Evolutionary conservation across 2,329 filamentous ascomycete genomes (phyloP).

Genomic region (Helotiales sp.): DNA sequence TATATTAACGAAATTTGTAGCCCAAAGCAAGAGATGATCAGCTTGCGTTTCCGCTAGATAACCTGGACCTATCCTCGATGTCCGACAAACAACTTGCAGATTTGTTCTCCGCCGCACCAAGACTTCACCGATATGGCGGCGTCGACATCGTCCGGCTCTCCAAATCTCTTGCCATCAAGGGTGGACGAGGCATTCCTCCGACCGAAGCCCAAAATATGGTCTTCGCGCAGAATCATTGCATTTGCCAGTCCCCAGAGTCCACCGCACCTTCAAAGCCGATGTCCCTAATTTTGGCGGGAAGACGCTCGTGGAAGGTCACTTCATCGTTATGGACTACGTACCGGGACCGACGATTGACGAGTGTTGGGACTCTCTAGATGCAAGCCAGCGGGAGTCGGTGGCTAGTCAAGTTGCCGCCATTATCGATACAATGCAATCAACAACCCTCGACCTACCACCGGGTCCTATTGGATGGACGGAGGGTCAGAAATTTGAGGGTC

Average conservation of each 20-base stretch:
- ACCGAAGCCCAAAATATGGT: slow-evolving; percentile 11
- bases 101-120: slow-evolving; percentile 16
- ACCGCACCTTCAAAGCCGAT: slow-evolving; percentile 18
- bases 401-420: slow-evolving; percentile 16
- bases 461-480: slow-evolving; percentile 17
- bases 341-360: slow-evolving; percentile 17
- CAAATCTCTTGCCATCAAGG: slow-evolving; percentile 10
- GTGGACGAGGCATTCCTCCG: slow-evolving; percentile 9
- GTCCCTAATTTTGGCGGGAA: neutral
- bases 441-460: slow-evolving; percentile 12
- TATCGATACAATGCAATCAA: slow-evolving; percentile 14
- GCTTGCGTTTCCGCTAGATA: slow-evolving; percentile 13
- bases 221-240: slow-evolving; percentile 12
- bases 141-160: slow-evolving; percentile 15
- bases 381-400: slow-evolving; percentile 7
- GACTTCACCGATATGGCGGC: slow-evolving; percentile 12
- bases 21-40: slow-evolving; percentile 18
- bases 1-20: slow-evolving; percentile 11
- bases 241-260: slow-evolving; percentile 14
- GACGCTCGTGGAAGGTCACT: slow-evolving; percentile 5
- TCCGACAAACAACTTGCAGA: slow-evolving; percentile 15
- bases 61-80: slow-evolving; percentile 8
- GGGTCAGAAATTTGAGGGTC: slow-evolving; percentile 16
- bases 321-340: slow-evolving; percentile 20
- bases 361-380: slow-evolving; percentile 17